Base-by-base conservation (phyloP, 2,329 filamentous ascomycete genomes). In the Cadophora sp. region DNA sequence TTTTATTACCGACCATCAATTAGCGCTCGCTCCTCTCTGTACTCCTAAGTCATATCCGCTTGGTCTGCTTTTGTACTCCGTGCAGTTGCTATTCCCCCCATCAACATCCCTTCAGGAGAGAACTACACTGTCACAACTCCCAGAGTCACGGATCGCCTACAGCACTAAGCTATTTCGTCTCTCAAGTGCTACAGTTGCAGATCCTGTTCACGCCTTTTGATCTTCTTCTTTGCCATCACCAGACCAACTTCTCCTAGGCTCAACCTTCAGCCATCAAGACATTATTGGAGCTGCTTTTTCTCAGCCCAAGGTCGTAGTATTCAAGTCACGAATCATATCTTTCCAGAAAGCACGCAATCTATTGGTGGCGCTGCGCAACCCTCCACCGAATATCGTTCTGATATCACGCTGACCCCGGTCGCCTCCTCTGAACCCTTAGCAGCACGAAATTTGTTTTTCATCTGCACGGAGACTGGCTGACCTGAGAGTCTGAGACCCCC, bases 301-400 rank as follows among this genome's bases (percentile, higher is more conserved):
- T 29, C 34, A 51, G 51, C 43, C 48, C n/a, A 34, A 43, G 12
- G 43, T 27, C 43, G 60, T 9, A 50, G 2, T 19, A n/a, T 43
- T 43, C 16, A 31, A 26, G 37, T 62, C 56, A 65, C 66, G 46
- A 67, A 67, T 65, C 68, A 65, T 22, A 34, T 55, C 46, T 22
- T 1, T 37, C 48, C 22, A 40, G 34, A 55, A 66, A 74, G 73
- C 73, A 74, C 73, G 73, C 71, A 74, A 74, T 74, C 59, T 71
- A 72, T 72, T 72, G 71, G 72, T 73, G 72, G 72, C 72, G 68
- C 56, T 12, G 24, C 67, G 63, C 56, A 62, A 67, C 53, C 29
- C 53, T 58, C 53, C 50, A 51, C 27, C 24, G 2, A 31, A n/a
- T 51, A 11, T 34, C 24, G 5, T 50, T 62, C 31, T 48, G 40